phyloP scores from a whole-genome alignment of 148 eudicot species.

The Selenicereus undatus region DNA sequence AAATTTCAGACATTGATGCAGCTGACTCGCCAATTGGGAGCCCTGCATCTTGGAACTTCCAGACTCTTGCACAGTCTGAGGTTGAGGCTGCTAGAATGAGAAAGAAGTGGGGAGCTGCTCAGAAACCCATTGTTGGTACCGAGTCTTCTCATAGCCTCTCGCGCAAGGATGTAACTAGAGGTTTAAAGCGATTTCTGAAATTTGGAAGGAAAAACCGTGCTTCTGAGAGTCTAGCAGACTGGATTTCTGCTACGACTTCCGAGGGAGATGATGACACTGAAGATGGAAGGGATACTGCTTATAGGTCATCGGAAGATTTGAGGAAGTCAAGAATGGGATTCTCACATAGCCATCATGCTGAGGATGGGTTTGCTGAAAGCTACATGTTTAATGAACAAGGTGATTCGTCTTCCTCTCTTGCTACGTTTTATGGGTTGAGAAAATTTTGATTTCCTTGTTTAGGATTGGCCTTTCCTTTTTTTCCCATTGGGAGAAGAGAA shows the following conservation, averaged over 20 bases:
- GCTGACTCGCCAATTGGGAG: conserved; percentile 79
- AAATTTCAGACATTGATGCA: conserved; percentile 73
- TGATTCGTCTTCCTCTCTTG: conserved; percentile 24
- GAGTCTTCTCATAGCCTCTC: conserved; percentile 46
- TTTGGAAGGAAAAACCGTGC: conserved; percentile 86
- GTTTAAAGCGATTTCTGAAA: conserved; percentile 78
- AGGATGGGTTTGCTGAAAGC: conserved; percentile 68
- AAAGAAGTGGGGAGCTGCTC: conserved; percentile 93
- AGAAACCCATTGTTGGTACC: conserved; percentile 59
- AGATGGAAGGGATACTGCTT: conserved; percentile 77
- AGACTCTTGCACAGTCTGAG: conserved; percentile 56
- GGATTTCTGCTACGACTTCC: conserved; percentile 97
- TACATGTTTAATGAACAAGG: conserved; percentile 81
- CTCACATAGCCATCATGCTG: conserved; percentile 65
- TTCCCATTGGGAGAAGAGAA: too few species aligned
- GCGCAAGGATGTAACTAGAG: conserved; percentile 76
- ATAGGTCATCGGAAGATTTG: conserved; percentile 83
- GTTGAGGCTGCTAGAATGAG: conserved; percentile 90
- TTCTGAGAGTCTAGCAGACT: conserved; percentile 72
- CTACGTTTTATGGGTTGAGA: not conserved
- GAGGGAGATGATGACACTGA: conserved; percentile 98
- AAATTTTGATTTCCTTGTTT: too few species aligned
- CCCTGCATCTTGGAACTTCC: conserved; percentile 78
- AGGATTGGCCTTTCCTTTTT: too few species aligned
- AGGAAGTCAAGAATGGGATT: conserved; percentile 97